Base-by-base conservation (phyloP, 352 stramenopile species). In the Phytophthora litchii region DNA sequence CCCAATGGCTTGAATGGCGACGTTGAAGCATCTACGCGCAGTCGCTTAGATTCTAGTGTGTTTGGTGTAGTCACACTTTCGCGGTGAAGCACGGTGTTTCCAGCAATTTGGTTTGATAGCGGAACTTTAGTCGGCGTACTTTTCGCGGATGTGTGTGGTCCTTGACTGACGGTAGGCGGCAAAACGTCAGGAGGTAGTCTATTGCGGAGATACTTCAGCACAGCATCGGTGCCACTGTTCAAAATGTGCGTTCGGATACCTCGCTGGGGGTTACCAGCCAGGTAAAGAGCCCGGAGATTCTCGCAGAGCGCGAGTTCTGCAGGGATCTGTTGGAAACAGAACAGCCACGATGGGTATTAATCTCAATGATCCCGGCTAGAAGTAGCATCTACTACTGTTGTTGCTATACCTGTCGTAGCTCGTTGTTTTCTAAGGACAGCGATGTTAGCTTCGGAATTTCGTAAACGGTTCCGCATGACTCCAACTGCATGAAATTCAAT, bases 341-440 rank as follows among this genome's bases (percentile, higher is more conserved):
- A 29, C n/a, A 59, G 47, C 32, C 0, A 35, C 17, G 21, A 4
- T 41, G 10, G 23, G 12, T 40, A 25, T 63, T 1, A 56, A 29
- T 34, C 3, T 17, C 13, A 43, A 32, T 14, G 41, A 29, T 20
- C 25, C 4, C 8, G 4, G 17, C 19, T 16, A 20, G 2, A 32
- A 51, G 16, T 12, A 49, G 8, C 36, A n/a, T n/a, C n/a, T n/a
- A n/a, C n/a, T 27, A 27, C 7, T 45, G 25, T 21, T n/a, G 1
- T 37, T 46, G 21, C 10, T 48, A 10, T 75, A 91, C 77, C 62
- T 90, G 74, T 7, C 74, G 76, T 6, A 96, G 54, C 40, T 90
- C 84, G 60, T 96, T 96, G 66, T 96, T 94, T 38, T 92, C 78
- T 17, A 94, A 64, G 14, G 82, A 90, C 0, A 96, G 69, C 32